Conservation (phyloP, 371 early-diverging fungal genomes). For the Rhizopus stolonifer region DNA sequence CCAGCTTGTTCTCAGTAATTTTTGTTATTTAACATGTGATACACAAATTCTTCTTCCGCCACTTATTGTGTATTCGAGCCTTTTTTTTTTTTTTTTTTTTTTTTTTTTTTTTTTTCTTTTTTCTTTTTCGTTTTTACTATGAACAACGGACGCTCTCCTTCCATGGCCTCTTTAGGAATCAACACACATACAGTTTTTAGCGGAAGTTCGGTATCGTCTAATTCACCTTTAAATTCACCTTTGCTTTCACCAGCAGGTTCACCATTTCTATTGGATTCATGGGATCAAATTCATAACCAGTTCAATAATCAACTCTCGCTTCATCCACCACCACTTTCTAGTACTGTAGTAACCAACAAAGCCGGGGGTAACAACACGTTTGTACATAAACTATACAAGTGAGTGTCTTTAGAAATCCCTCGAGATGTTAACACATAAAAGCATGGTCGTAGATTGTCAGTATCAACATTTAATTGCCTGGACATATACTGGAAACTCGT, state of each 20-base stretch:
- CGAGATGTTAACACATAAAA: not conserved
- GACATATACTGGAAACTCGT: slow-evolving; percentile 82
- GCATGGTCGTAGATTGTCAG: slow-evolving; percentile 26
- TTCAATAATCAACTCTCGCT: slow-evolving; percentile 35
- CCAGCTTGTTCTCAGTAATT: too few species aligned
- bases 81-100: not conserved
- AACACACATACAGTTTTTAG: slow-evolving; percentile 27
- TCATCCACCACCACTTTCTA: slow-evolving; percentile 19
- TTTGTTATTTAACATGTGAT: not conserved
- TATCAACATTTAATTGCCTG: slow-evolving; percentile 82
- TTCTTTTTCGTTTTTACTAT: slow-evolving; percentile 10
- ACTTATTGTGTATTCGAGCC: not conserved
- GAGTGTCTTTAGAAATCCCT: not conserved
- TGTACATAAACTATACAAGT: slow-evolving; percentile 38
- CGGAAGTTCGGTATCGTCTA: slow-evolving; percentile 28
- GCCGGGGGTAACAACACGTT: slow-evolving; percentile 29
- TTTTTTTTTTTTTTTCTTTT: slow-evolving; percentile 3
- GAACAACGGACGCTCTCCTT: slow-evolving; percentile 20
- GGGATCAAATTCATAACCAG: slow-evolving; percentile 31
- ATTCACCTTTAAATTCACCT: slow-evolving; percentile 37
- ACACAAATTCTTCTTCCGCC: not conserved
- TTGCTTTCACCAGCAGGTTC: slow-evolving; percentile 30
- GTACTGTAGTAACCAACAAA: slow-evolving; percentile 6
- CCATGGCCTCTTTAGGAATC: slow-evolving; percentile 23
- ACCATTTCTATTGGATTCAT: slow-evolving; percentile 25